Evolutionary conservation across 331 rosid species (phyloP), one percentile per base, ranked within the genome.

Genomic region (Quercus phellos): DNA sequence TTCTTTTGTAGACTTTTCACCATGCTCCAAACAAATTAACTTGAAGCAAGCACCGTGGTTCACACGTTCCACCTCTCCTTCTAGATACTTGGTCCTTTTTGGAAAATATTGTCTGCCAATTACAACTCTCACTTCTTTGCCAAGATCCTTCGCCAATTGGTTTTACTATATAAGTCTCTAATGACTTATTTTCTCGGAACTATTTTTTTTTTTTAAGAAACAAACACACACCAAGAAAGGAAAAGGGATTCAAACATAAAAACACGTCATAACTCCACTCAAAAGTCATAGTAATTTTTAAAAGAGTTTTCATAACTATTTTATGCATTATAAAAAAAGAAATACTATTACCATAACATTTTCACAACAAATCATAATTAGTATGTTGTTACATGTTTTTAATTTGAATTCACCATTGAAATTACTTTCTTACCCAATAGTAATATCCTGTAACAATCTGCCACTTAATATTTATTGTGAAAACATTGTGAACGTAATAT

Each of bases 201-300:
- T 7, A 35, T 38, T 38, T 38, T 38, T 0, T 24, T 30, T 30
- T 6, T 6, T 6, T 34, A 6, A 6, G 9, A 6, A 1, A 35
- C 42, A 34, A 34, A 6, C 1, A 30, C 1, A 0, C 9, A 35
- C 0, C 0, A 0, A 6, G 2, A 35, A 0, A 5, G 2, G 0
- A 34, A 34, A 34, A 34, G 0, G 0, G 0, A 1, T 35, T 6
- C 0, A 6, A 35, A 35, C 0, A 35, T 0, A 35, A 1, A 6
- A 0, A 1, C 0, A 6, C 2, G 0, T 1, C 0, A 35, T 35
- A 6, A 35, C 2, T 35, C 0, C 9, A 6, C 9, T 35, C 0
- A 35, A 35, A 35, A 35, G 0, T 0, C 0, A 35, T 6, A 2
- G 0, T 6, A 35, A 35, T 0, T 35, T 35, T 35, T 35, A 35